Evolutionary conservation across 805 yeast species (phyloP).

Genomic region (Candida ascalaphidarum): DNA sequence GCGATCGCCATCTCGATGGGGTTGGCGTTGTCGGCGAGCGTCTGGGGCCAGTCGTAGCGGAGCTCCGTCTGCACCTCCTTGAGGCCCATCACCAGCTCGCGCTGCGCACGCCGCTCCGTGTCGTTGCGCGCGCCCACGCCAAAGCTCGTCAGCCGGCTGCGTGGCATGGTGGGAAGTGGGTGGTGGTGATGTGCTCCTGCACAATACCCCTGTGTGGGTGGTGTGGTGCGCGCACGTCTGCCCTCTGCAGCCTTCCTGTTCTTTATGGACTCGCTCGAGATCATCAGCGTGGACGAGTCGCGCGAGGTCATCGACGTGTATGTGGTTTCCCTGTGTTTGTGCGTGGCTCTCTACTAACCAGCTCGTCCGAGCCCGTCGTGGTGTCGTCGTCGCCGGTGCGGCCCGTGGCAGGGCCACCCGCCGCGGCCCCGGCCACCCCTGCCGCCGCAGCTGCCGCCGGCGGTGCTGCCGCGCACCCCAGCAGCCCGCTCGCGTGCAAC

Average conservation of each 20-base stretch:
- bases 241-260: too few relatives aligned
- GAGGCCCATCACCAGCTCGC: slow-evolving; percentile 20
- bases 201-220: too few relatives aligned
- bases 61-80: slow-evolving; percentile 27
- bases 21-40: slow-evolving; percentile 42
- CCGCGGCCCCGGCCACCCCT: background rate
- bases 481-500: too few relatives aligned
- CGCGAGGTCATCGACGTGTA: slow-evolving; percentile 14
- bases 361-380: background rate
- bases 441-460: background rate
- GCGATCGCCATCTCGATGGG: slow-evolving; percentile 83
- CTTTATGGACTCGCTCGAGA: slow-evolving; percentile 6
- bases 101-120: slow-evolving; percentile 4
- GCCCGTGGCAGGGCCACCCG: background rate
- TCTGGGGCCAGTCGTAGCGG: slow-evolving; percentile 36
- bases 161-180: too few relatives aligned
- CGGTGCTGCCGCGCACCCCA: too few relatives aligned
- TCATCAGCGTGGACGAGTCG: slow-evolving; percentile 6
- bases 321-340: slow-evolving; percentile 1
- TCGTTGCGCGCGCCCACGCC: slow-evolving; percentile 9
- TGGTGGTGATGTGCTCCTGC: too few relatives aligned
- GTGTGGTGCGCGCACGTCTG: too few relatives aligned
- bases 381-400: slow-evolving; percentile 1
- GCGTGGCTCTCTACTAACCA: slow-evolving; percentile 1
- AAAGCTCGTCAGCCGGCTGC: too few relatives aligned